Base-by-base conservation (phyloP, 2,329 filamentous ascomycete genomes). In the Taxawa tesnikishii region DNA sequence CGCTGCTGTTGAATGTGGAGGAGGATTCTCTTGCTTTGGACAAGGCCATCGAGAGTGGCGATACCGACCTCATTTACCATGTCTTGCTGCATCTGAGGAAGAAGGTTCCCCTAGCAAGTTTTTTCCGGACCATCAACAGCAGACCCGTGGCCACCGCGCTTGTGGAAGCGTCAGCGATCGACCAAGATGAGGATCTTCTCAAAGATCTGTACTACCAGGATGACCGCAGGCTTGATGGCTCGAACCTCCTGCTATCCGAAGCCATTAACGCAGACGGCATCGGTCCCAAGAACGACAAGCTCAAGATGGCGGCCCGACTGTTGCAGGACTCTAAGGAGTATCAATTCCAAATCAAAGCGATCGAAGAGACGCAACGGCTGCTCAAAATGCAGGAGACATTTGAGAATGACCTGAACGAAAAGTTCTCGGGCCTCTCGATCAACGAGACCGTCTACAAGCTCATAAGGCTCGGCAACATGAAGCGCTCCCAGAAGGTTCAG, bases 201-300 rank as follows among this genome's bases (percentile, higher is more conserved):
- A 98, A 96, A 49, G 90, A 96, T 50, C 65, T 98, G 3, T 98
- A 90, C 60, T 98, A 98, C 53, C 90, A 96, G 59, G 90, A 96
- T 47, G 90, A 98, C 53, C 75, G 88, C 4, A 75, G 87, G 3
- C 64, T 85, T 4, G 90, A 96, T 42, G 85, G 90, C 3, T 82
- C 88, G 0, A 81, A 84, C 36, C 75, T 98, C 2, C 81, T 96
- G 37, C 64, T 98, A 10, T 74, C 75, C 13, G 88, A 98, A 57
- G 83, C 87, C 1, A 64, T 98, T 6, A 61, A 68, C 4, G 82
- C 90, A 49, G 68, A 75, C 1, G 75, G 81, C 40, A 64, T 75
- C 15, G 68, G 76, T 19, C 77, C 75, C 1, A 71, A 82, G 4
- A 70, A 73, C 2, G 90, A 96, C 54, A 96, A 94, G 60, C 67